Conservation (phyloP, 441 rosid genomes). For the Mallotus japonicus region DNA sequence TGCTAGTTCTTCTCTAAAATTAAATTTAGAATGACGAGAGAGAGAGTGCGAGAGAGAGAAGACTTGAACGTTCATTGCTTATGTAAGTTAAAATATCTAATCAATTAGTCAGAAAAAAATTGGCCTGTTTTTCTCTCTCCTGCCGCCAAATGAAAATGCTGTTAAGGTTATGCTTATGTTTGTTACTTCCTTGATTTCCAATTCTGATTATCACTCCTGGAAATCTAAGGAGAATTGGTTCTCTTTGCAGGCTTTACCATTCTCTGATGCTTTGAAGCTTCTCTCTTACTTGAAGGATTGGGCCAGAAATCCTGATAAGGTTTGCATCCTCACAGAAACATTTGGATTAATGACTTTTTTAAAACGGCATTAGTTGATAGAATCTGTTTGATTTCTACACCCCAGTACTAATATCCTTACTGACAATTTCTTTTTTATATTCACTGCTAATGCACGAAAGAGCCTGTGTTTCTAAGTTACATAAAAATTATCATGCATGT, state of each 20-base stretch:
- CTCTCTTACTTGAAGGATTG: constrained; percentile 70
- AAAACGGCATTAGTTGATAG: background rate
- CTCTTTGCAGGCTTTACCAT: constrained; percentile 67
- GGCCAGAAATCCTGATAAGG: constrained; percentile 81
- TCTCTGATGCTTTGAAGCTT: constrained; percentile 88
- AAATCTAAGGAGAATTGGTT: constrained; percentile 22
- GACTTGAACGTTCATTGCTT: background rate
- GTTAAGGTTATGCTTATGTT: background rate
- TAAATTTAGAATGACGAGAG: too few relatives aligned
- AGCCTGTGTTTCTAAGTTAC: background rate
- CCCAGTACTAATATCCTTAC: background rate
- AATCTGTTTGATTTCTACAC: background rate
- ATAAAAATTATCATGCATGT: background rate
- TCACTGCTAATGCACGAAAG: background rate
- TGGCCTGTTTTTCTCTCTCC: background rate
- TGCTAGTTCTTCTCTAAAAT: background rate
- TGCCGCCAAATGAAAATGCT: background rate
- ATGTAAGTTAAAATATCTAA: background rate
- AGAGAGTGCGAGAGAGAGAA: background rate
- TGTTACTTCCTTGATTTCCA: background rate
- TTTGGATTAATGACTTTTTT: background rate
- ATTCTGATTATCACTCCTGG: constrained; percentile 5
- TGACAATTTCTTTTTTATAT: background rate
- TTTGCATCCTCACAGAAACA: constrained; percentile 23
- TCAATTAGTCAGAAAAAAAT: background rate